These are phyloP conservation scores for Samsoniella hepiali DNA, from an alignment of 2,329 filamentous ascomycete species.

Conservation along the genomic window DNA sequence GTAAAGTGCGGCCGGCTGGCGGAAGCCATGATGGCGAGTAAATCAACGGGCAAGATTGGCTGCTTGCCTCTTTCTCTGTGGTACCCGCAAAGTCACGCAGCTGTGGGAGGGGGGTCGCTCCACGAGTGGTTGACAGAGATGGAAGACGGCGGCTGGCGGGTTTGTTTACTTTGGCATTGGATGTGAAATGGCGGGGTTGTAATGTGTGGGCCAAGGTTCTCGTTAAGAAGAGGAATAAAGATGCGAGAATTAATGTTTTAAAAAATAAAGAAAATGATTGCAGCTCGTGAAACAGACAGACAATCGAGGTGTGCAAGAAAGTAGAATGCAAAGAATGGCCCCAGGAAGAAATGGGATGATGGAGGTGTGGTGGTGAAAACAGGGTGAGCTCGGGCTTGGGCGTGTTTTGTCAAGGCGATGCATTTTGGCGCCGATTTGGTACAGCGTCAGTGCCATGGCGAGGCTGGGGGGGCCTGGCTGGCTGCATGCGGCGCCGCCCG, in stretches of 20 bases:
- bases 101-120: neutral
- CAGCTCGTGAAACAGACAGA: neutral
- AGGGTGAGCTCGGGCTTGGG: constrained; percentile 7
- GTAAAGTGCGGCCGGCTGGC: constrained; percentile 30
- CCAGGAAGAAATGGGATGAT: constrained; percentile 1
- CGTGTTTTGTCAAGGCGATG: constrained; percentile 12
- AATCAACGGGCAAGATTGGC: neutral
- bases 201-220: neutral
- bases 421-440: constrained; percentile 13
- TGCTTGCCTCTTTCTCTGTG: neutral
- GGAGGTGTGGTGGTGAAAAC: neutral
- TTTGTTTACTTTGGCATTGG: constrained; percentile 18
- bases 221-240: neutral
- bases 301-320: neutral
- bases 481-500: neutral
- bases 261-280: neutral
- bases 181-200: constrained; percentile 9
- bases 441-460: constrained; percentile 6
- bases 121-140: neutral
- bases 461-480: constrained; percentile 1
- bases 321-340: constrained; percentile 5
- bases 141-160: neutral
- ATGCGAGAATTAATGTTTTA: neutral
- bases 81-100: neutral
- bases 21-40: constrained; percentile 43